Evolutionary conservation across 805 yeast species (phyloP).

Genomic region (Jamesozyma gamospora): DNA sequence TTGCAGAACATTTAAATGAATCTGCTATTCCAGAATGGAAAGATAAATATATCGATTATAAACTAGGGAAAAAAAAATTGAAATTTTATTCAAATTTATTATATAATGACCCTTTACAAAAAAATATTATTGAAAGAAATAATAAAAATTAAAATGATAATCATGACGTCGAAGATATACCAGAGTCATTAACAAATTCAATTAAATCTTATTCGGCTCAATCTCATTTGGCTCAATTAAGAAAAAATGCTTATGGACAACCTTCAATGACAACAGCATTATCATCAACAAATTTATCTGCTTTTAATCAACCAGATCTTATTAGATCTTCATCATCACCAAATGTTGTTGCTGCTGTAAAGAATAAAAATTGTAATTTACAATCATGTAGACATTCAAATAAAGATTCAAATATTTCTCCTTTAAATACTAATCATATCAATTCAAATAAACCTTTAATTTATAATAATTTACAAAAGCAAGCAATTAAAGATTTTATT

Average conservation of each 20-base stretch:
- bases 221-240: constrained; percentile 3
- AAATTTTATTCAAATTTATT: constrained; percentile 16
- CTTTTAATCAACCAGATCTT: neutral
- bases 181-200: neutral
- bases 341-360: neutral
- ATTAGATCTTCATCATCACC: constrained; percentile 1
- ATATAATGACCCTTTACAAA: constrained; percentile 6
- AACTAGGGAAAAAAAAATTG: constrained; percentile 35
- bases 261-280: constrained; percentile 3
- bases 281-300: neutral
- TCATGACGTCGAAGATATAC: neutral
- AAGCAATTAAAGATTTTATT: constrained; percentile 21
- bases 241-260: constrained; percentile 1
- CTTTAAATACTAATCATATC: neutral
- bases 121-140: neutral
- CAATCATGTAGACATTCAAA: constrained; percentile 7
- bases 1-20: constrained; percentile 52
- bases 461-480: constrained; percentile 7
- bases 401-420: constrained; percentile 9
- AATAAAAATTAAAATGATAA: neutral
- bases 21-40: constrained; percentile 85
- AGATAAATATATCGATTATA: constrained; percentile 66
- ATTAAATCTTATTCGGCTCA: neutral
- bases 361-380: neutral
- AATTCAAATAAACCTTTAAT: neutral